These are phyloP conservation scores for Fusarium illudens DNA, from an alignment of 2,329 filamentous ascomycete species.

Conservation along the genomic window DNA sequence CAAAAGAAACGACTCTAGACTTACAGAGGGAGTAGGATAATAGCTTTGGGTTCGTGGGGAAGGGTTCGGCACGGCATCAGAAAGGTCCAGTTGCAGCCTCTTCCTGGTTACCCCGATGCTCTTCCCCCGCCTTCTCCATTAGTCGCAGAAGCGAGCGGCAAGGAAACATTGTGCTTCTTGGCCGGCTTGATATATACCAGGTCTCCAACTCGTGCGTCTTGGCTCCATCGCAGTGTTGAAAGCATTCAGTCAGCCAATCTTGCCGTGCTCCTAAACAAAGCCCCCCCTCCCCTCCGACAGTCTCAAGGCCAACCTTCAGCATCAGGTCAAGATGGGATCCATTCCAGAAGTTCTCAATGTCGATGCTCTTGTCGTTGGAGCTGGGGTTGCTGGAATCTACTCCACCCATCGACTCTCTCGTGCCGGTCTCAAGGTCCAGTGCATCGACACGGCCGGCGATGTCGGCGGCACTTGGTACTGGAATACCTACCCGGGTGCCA, in stretches of 20 bases:
- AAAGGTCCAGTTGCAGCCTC: neutral
- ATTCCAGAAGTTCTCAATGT: conserved; percentile 1
- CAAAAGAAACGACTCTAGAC: neutral
- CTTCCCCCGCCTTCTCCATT: neutral
- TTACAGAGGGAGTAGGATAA: neutral
- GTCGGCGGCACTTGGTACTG: conserved; percentile 22
- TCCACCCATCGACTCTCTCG: neutral
- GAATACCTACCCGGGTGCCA: conserved; percentile 21
- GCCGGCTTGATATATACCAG: neutral
- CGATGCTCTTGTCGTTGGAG: conserved; percentile 19
- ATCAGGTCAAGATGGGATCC: neutral
- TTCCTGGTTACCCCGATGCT: neutral
- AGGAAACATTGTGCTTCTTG: neutral
- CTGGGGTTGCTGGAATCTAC: conserved; percentile 15
- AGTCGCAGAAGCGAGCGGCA: neutral
- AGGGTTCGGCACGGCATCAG: neutral
- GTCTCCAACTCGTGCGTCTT: neutral
- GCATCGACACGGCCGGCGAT: conserved; percentile 13
- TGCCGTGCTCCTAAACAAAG: neutral
- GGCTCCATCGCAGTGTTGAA: neutral
- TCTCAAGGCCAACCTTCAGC: neutral
- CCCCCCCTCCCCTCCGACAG: neutral
- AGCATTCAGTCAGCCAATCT: neutral
- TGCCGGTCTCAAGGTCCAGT: neutral
- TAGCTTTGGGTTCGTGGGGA: neutral